Evolutionary conservation across 1,284 basidiomycete genomes (phyloP), one percentile per base, ranked within the genome.

Genomic region (Moniliophthora roreri): DNA sequence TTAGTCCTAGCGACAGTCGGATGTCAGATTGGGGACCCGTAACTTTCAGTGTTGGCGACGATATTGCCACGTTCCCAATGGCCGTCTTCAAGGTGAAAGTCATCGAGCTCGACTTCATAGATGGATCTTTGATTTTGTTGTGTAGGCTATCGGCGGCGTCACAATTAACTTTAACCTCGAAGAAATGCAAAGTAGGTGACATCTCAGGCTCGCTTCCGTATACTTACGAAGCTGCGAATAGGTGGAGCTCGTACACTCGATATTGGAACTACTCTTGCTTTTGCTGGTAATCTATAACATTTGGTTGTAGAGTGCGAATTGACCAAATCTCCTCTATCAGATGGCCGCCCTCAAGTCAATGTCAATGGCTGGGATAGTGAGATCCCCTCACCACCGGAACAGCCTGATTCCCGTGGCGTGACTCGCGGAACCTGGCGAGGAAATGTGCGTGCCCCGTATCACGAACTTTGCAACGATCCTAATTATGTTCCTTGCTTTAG

Each of bases 371-470:
- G 28, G 28, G 28, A 26, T 47, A 10, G 16, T 48, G 54, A 42
- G 5, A n/a, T 40, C 45, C 52, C 56, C 42, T 56, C 58, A 24
- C 41, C 51, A 39, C 20, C 40, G 35, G 24, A 23, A 49, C 16
- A 21, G 28, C 13, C 38, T 38, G 16, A n/a, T 37, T 40, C 49
- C 38, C 48, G 9, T 44, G 71, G 72, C 42, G 70, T 76, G 24
- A 74, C 73, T 48, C 70, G 72, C 52, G 76, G 75, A 26, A 78
- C 76, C 35, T 78, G 74, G 74, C 71, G 75, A 37, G 75, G 75
- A 15, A 42, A 73, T 36, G 28, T 32, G 11, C 28, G 28, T 32
- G 28, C 11, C 11, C 28, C 28, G n/a, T n/a, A n/a, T n/a, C n/a
- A n/a, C n/a, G n/a, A n/a, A n/a, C n/a, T n/a, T n/a, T n/a, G n/a